These are phyloP conservation scores for Trichoderma afroharzianum DNA, from an alignment of 2,329 filamentous ascomycete species.

Conservation along the genomic window DNA sequence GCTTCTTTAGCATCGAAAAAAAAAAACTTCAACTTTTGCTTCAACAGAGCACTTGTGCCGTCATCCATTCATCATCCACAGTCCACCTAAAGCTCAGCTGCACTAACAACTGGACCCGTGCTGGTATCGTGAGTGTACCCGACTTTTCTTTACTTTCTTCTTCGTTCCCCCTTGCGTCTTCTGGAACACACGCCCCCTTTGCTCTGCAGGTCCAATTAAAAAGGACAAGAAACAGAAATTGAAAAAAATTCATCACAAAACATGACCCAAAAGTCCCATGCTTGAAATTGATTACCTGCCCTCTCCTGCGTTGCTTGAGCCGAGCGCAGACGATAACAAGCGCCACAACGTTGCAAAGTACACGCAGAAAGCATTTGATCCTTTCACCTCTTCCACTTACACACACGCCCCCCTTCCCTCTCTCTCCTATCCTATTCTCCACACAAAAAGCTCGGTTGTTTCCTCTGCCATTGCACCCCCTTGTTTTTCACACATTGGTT, in stretches of 20 bases:
- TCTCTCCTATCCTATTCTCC: neutral
- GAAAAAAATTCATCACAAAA: neutral
- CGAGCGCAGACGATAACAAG: constrained; percentile 12
- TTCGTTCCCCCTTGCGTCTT: neutral
- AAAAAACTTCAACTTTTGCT: neutral
- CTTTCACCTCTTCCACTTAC: neutral
- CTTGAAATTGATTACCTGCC: neutral
- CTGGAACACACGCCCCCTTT: neutral
- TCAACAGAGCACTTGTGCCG: neutral
- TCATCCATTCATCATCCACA: constrained; percentile 12
- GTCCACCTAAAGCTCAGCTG: neutral
- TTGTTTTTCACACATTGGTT: neutral
- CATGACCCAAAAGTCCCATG: constrained; percentile 5
- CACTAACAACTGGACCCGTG: neutral
- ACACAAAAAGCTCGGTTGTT: neutral
- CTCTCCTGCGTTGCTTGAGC: neutral
- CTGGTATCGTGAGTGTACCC: neutral
- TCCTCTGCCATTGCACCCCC: neutral
- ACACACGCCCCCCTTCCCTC: constrained; percentile 2
- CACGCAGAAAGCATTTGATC: neutral
- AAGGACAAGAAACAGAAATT: neutral
- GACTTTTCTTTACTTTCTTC: neutral
- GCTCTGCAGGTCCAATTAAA: neutral
- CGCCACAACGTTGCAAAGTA: neutral
- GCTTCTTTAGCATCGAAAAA: neutral